A percentile compares a stretch with the other conserved stretches of the same genome.
Conservation (phyloP, 2,329 filamentous ascomycete genomes). For the Ceratocystis alfenasii region DNA sequence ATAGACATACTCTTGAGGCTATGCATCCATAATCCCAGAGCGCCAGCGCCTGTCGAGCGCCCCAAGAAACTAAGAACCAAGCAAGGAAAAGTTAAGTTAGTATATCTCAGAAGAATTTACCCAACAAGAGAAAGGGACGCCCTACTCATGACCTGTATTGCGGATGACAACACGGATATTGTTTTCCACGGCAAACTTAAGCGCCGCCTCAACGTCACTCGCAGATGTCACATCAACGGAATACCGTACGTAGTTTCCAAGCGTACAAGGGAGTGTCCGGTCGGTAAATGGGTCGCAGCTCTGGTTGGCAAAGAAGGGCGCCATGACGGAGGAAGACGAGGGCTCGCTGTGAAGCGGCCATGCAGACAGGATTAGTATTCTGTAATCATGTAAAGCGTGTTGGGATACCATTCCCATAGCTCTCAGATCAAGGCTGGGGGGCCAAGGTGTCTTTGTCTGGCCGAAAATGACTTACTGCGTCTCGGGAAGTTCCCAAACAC, state of each 20-base stretch:
- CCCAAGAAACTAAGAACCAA: conserved; percentile 27
- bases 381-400: no score
- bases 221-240: conserved; percentile 29
- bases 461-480: conserved; percentile 28
- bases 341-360: conserved; percentile 26
- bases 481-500: conserved; percentile 29
- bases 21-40: conserved; percentile 33
- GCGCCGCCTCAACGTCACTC: conserved; percentile 28
- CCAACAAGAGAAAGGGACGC: conserved; percentile 24
- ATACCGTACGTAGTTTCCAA: conserved; percentile 36
- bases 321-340: conserved; percentile 34
- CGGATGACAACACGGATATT: conserved; percentile 31
- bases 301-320: conserved; percentile 31
- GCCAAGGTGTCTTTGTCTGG: no score
- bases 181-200: conserved; percentile 32
- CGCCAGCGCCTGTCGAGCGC: conserved; percentile 30
- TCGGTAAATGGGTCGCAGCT: conserved; percentile 32
- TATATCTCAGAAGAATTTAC: background rate
- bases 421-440: no score
- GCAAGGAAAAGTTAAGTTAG: conserved; percentile 27
- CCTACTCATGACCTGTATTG: conserved; percentile 29
- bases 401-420: no score
- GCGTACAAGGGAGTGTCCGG: conserved; percentile 31
- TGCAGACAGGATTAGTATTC: no score
- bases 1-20: conserved; percentile 30